A percentile compares a stretch with the other conserved stretches of the same genome.
phyloP scores from a whole-genome alignment of 768 basidiomycete species.

The Cystofilobasidium bisporidii region DNA sequence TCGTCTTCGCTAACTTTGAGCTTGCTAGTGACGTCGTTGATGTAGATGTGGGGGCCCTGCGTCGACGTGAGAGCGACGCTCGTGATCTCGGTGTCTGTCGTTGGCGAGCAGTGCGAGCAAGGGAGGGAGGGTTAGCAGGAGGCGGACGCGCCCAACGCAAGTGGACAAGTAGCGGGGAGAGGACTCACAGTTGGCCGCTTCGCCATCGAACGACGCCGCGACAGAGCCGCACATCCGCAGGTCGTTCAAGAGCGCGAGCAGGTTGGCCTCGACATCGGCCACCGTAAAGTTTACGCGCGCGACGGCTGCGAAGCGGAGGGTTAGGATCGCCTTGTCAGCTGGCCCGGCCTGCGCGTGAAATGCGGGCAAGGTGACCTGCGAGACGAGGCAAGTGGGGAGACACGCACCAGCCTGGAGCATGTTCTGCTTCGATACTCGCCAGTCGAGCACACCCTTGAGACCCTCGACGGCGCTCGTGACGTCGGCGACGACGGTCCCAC shows the following conservation, averaged over 20 bases:
- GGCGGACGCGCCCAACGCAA: background rate
- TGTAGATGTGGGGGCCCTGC: background rate
- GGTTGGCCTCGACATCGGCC: constrained; percentile 67
- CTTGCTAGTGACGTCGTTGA: constrained; percentile 4
- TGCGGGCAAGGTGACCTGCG: background rate
- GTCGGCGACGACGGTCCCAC: constrained; percentile 89
- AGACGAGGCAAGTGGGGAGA: background rate
- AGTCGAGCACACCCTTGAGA: constrained; percentile 74
- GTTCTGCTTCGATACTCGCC: constrained; percentile 82
- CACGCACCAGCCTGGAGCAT: constrained; percentile 64
- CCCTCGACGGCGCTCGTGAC: constrained; percentile 68
- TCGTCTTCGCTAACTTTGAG: background rate
- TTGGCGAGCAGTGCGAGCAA: no score
- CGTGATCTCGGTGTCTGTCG: constrained; percentile 8
- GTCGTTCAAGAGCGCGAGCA: constrained; percentile 56
- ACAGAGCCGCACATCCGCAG: constrained; percentile 20
- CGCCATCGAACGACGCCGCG: background rate
- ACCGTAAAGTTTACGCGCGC: constrained; percentile 60
- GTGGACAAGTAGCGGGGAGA: background rate
- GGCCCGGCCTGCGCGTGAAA: background rate
- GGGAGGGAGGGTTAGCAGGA: background rate
- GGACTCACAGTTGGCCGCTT: constrained; percentile 1
- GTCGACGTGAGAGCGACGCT: background rate
- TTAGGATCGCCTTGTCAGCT: background rate
- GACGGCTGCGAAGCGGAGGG: background rate